These are phyloP conservation scores for Letharia columbiana DNA, from an alignment of 495 filamentous ascomycete genomes.

Conservation along the genomic window DNA sequence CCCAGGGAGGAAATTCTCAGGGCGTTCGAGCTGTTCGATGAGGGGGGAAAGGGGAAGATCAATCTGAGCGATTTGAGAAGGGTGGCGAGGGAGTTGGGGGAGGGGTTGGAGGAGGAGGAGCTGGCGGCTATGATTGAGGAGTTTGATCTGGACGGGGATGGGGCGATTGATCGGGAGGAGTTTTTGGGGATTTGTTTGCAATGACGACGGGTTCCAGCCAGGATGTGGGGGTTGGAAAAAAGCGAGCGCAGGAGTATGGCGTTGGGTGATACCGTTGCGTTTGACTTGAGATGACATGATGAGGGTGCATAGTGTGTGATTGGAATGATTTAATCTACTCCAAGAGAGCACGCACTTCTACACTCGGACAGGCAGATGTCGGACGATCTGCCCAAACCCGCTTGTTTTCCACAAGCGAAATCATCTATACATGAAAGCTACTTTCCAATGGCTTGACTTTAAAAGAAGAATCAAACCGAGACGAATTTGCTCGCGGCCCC, in stretches of 20 bases:
- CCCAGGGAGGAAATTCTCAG: slow-evolving; percentile 85
- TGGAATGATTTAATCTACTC: not conserved
- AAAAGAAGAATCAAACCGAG: not conserved
- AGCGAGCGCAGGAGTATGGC: not conserved
- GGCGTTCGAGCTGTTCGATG: slow-evolving; percentile 86
- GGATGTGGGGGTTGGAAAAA: no score
- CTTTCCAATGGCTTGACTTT: not conserved
- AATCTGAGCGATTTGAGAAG: slow-evolving; percentile 73
- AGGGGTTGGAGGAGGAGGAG: slow-evolving; percentile 87
- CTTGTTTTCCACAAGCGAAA: no score
- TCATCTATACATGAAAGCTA: not conserved
- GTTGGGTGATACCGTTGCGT: not conserved
- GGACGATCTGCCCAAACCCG: not conserved
- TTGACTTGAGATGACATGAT: not conserved
- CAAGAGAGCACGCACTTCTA: not conserved
- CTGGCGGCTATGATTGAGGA: slow-evolving; percentile 95
- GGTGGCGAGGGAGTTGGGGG: slow-evolving; percentile 85
- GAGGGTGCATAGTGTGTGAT: not conserved
- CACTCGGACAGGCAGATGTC: not conserved
- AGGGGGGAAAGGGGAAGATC: slow-evolving; percentile 72
- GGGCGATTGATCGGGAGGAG: slow-evolving; percentile 80
- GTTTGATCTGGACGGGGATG: slow-evolving; percentile 91
- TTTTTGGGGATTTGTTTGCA: slow-evolving; percentile 75
- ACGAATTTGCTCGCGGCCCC: not conserved
- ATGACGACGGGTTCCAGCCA: slow-evolving; percentile 21